phyloP scores from a whole-genome alignment of 106 monocot species.

The Agapanthus africanus region DNA sequence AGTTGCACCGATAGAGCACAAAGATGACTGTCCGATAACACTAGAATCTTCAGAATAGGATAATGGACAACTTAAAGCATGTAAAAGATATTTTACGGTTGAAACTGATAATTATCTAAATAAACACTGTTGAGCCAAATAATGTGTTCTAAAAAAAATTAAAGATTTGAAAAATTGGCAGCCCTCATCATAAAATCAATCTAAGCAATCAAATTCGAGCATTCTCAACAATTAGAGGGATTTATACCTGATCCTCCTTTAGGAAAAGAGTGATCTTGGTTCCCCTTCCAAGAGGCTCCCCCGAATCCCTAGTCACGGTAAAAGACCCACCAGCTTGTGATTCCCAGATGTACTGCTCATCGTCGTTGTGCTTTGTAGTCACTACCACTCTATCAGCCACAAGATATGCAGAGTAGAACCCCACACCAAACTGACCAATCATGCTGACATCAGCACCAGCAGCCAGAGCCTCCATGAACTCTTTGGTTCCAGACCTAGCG shows the following conservation, averaged over 20 bases:
- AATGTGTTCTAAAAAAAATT: too few species aligned
- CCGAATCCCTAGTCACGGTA: slow-evolving; percentile 58
- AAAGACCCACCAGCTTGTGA: slow-evolving; percentile 71
- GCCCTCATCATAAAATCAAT: too few species aligned
- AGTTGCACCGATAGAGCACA: too few species aligned
- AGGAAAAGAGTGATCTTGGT: slow-evolving; percentile 71
- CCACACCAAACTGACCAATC: slow-evolving; percentile 77
- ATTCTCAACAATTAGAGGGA: too few species aligned
- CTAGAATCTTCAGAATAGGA: too few species aligned
- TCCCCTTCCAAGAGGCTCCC: slow-evolving; percentile 58
- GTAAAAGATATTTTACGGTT: too few species aligned
- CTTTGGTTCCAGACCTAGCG: slow-evolving; percentile 66
- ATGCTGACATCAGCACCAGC: slow-evolving; percentile 72
- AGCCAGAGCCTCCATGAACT: slow-evolving; percentile 74
- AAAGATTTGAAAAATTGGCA: too few species aligned
- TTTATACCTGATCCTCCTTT: slow-evolving; percentile 72
- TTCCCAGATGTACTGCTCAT: slow-evolving; percentile 77
- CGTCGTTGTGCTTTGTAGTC: slow-evolving; percentile 61
- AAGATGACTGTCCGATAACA: too few species aligned
- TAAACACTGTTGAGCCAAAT: too few species aligned
- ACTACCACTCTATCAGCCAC: slow-evolving; percentile 65
- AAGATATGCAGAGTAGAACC: slow-evolving; percentile 64
- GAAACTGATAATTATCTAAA: too few species aligned
- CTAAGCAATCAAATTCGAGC: too few species aligned
- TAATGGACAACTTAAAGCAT: too few species aligned